phyloP scores from a whole-genome alignment of 2,329 filamentous ascomycete genomes.

The Elsinoe arachidis region DNA sequence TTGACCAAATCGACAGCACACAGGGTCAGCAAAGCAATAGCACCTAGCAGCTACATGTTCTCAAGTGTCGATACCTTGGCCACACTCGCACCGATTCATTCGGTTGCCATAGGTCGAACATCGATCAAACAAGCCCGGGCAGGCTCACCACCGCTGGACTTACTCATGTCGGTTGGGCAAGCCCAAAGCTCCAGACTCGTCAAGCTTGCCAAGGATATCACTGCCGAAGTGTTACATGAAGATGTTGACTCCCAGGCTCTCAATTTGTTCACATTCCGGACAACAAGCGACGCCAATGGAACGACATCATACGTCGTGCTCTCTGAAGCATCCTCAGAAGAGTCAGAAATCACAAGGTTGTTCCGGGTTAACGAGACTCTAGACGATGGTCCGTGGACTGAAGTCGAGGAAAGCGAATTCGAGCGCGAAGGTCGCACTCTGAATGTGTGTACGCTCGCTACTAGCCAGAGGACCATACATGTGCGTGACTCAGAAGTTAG shows the following conservation, averaged over 20 bases:
- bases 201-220: constrained; percentile 67
- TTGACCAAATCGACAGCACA: constrained; percentile 31
- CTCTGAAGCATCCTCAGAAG: constrained; percentile 56
- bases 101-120: constrained; percentile 59
- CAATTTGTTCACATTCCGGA: constrained; percentile 68
- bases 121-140: constrained; percentile 21
- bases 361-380: constrained; percentile 48
- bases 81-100: constrained; percentile 71
- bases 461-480: constrained; percentile 73
- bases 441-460: constrained; percentile 75
- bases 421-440: constrained; percentile 82
- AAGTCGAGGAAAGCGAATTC: constrained; percentile 76
- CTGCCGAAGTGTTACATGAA: constrained; percentile 60
- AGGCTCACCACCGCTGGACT: constrained; percentile 33
- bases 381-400: constrained; percentile 47
- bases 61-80: constrained; percentile 66
- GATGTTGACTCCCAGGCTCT: constrained; percentile 65
- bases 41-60: constrained; percentile 61
- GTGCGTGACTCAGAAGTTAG: constrained; percentile 78
- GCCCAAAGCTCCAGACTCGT: constrained; percentile 62
- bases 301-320: constrained; percentile 76
- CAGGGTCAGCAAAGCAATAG: constrained; percentile 33
- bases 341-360: constrained; percentile 68
- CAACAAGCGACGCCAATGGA: constrained; percentile 24
- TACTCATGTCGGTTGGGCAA: constrained; percentile 52